Base-by-base conservation (phyloP, 441 rosid genomes). In the Sinapis alba region DNA sequence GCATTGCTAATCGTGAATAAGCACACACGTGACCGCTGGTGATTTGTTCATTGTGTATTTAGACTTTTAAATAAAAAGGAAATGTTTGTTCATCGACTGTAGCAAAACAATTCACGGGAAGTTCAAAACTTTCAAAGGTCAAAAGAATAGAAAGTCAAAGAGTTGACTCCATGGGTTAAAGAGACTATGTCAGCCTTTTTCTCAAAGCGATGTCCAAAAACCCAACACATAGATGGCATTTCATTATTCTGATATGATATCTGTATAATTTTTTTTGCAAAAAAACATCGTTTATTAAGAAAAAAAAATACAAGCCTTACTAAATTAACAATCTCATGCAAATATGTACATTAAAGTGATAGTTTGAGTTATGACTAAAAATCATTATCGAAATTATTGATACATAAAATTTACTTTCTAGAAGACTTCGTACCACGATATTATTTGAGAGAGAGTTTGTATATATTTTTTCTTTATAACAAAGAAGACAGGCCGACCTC, bases 161-260 rank as follows among this genome's bases (percentile, higher is more conserved):
- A 71, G 80, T 77, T 77, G 80, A 77, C 80, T 65, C 76, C 57
- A 47, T 77, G 9, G 68, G 26, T 71, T 43, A 24, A 65, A 77
- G 80, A 77, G 76, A 70, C 53, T 15, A 10, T 71, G 76, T 65
- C 76, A 77, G 76, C 7, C 50, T 62, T 53, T 5, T 15, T 19
- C 59, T 54, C 58, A 62, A 61, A 53, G 7, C 56, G 1, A 51
- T 21, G 0, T 68, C 16, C 78, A 21, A 43, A 47, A 47, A 2
- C 53, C 19, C 53, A 61, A 60, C 27, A 56, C 16, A 56, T 20
- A 53, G 26, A 10, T 20, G 13, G 21, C 19, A 4, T 43, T 53
- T 53, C 3, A 53, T 53, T 20, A 20, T 53, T 43, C 47, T 41
- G 7, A 13, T 41, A 41, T 12, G 6, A 41, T 41, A 41, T 41